These are phyloP conservation scores for Neospermospora avenae DNA, from an alignment of 2,329 filamentous ascomycete genomes.

Conservation along the genomic window DNA sequence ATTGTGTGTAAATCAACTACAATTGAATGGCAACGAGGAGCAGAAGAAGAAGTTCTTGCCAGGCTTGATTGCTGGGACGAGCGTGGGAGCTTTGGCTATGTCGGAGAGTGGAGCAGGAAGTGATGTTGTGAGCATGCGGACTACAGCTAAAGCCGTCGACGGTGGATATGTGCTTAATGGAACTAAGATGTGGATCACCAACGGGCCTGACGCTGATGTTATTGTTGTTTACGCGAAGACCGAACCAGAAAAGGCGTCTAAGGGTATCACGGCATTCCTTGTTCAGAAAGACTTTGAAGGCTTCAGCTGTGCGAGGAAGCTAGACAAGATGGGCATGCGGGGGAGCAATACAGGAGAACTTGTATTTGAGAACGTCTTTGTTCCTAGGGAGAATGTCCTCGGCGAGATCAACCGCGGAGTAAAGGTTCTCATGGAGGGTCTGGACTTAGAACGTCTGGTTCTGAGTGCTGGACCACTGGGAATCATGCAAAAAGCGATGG, in stretches of 20 bases:
- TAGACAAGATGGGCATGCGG: slow-evolving; percentile 98
- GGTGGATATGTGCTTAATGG: slow-evolving; percentile 82
- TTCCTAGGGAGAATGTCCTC: slow-evolving; percentile 77
- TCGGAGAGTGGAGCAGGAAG: slow-evolving; percentile 86
- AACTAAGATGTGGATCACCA: slow-evolving; percentile 96
- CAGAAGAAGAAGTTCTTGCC: slow-evolving; percentile 84
- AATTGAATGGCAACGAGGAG: slow-evolving; percentile 75
- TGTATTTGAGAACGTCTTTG: slow-evolving; percentile 86
- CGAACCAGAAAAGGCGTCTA: slow-evolving; percentile 71
- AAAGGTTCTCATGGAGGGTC: slow-evolving; percentile 89
- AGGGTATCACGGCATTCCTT: slow-evolving; percentile 93
- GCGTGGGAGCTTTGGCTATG: slow-evolving; percentile 90
- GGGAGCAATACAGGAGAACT: slow-evolving; percentile 96
- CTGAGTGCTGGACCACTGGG: slow-evolving; percentile 87
- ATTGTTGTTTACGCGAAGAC: slow-evolving; percentile 98
- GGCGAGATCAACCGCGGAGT: slow-evolving; percentile 80
- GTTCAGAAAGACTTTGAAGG: slow-evolving; percentile 68
- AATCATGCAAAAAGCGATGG: slow-evolving; percentile 88
- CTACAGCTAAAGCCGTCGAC: slow-evolving; percentile 72
- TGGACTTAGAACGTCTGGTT: slow-evolving; percentile 91
- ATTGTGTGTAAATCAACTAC: slow-evolving; percentile 93
- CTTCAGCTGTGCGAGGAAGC: slow-evolving; percentile 83
- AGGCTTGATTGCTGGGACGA: slow-evolving; percentile 73
- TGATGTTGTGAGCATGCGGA: slow-evolving; percentile 96
- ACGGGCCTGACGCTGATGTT: slow-evolving; percentile 88